Conservation (phyloP, 305 asterid genomes). For the Rubia occidens region DNA sequence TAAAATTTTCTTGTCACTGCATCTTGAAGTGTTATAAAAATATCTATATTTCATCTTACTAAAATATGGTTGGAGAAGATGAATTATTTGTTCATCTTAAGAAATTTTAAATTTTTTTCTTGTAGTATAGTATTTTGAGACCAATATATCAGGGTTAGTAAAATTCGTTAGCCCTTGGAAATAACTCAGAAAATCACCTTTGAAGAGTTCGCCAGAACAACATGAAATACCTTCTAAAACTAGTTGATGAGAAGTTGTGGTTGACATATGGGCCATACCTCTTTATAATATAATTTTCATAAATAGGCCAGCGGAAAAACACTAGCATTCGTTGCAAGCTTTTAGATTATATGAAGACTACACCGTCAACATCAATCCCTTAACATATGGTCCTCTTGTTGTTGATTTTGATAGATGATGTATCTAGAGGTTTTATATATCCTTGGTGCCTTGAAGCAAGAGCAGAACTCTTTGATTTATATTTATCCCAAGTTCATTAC, state of each 20-base stretch:
- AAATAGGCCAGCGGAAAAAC: slow-evolving; percentile 67
- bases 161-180: slow-evolving; percentile 81
- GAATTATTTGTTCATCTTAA: too few relatives aligned
- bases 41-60: too few relatives aligned
- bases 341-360: slow-evolving; percentile 73
- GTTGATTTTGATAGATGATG: slow-evolving; percentile 96
- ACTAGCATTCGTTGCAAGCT: slow-evolving; percentile 88
- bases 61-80: too few relatives aligned
- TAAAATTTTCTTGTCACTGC: too few relatives aligned
- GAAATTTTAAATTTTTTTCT: too few relatives aligned
- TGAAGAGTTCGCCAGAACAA: slow-evolving; percentile 83
- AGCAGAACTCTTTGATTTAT: slow-evolving; percentile 91
- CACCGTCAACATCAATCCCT: slow-evolving; percentile 82
- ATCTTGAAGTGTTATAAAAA: too few relatives aligned
- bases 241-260: slow-evolving; percentile 30
- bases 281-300: slow-evolving; percentile 38
- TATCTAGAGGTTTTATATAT: slow-evolving; percentile 58
- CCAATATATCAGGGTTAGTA: slow-evolving; percentile 65
- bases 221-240: slow-evolving; percentile 55
- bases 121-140: slow-evolving; percentile 18
- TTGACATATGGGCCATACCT: slow-evolving; percentile 55
- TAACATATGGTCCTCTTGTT: slow-evolving; percentile 81
- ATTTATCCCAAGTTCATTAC: slow-evolving; percentile 46
- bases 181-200: slow-evolving; percentile 82
- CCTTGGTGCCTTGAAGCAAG: slow-evolving; percentile 89